Base-by-base conservation (phyloP, 805 yeast genomes). In the Schwanniomyces sp. region DNA sequence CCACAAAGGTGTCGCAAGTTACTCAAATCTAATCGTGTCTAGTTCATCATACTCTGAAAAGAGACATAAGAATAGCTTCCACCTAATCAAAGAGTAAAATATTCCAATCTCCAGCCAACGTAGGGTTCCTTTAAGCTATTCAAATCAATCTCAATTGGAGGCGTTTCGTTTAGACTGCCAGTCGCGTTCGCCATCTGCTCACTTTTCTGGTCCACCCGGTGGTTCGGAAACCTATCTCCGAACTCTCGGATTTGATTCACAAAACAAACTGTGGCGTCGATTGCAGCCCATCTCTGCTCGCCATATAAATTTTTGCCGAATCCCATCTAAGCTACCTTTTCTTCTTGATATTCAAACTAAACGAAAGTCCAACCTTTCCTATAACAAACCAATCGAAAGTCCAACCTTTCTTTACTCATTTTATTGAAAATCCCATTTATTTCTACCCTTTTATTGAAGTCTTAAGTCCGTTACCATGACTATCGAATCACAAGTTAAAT, bases 401-500 rank as follows among this genome's bases (percentile, higher is more conserved):
- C 36, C 36, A 32, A 32, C 36, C 36, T 32, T 32, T 32, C 36
- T 32, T 32, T 32, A 16, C 17, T 14, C 7, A 14, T 7, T 16
- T 16, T 21, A 32, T 32, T 32, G n/a, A 18, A 32, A 32, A 32
- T 18, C 17, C 21, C 7, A 3, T 32, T 32, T 32, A 32, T 14
- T 32, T 32, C 36, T 32, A 7, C 2, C 21, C 21, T 14, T 14
- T 14, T 14, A 32, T 7, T 32, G n/a, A 3, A 21, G 17, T 21
- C 18, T 26, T 16, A 44, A 40, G n/a, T 21, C 27, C 34, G 17
- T 42, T 24, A 48, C 30, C 42, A 74, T 76, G 80, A 74, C 80
- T 38, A 68, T 69, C 54, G 72, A 70, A 51, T 51, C 57, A 5
- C 50, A 53, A 48, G 48, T 57, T 24, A 54, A 63, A 47, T 71